Base-by-base conservation (phyloP, 768 basidiomycete genomes). In the Termitomyces sp. region DNA sequence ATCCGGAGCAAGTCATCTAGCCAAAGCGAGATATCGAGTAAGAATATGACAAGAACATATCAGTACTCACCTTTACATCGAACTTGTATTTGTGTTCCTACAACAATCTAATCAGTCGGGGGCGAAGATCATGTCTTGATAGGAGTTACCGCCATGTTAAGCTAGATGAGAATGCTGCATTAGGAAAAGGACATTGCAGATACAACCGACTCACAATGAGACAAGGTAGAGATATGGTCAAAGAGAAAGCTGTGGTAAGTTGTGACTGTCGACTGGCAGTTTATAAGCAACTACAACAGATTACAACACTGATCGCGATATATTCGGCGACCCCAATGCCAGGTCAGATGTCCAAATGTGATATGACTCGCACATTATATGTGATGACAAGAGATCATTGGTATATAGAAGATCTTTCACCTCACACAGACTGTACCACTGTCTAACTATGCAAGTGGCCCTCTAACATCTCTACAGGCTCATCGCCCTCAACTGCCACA, bases 1-100 rank as follows among this genome's bases (percentile, higher is more conserved):
- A 96, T 26, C 93, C 93, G 28, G 69, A 65, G 74, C 93, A 96
- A 38, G 88, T 83, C 91, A 94, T 94, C 91, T 92, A 52, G 30
- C 17, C n/a, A 53, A 1, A 42, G 34, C 12, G n/a, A 14, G 15
- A 40, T 22, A 22, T n/a, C 30, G 2, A 46, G 9, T 28, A 37
- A n/a, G 26, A 38, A 35, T 5, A 15, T 7, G 6, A 7, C 24
- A 30, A 19, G n/a, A 19, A 15, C 1, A 24, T 19, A 45, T 19
- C 19, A 17, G 14, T 19, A 58, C 64, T 19, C 60, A 88, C 90
- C 84, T 90, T 90, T 70, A 93, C 91, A 62, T 91, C 78, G 66
- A 91, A 93, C 69, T 85, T 79, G 74, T 93, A 93, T 54, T 78
- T 83, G 58, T 79, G 74, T 58, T 68, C 66, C 57, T 64, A 54